Evolutionary conservation across 2,329 filamentous ascomycete species (phyloP).

Genomic region (Lecanicillium sp.): DNA sequence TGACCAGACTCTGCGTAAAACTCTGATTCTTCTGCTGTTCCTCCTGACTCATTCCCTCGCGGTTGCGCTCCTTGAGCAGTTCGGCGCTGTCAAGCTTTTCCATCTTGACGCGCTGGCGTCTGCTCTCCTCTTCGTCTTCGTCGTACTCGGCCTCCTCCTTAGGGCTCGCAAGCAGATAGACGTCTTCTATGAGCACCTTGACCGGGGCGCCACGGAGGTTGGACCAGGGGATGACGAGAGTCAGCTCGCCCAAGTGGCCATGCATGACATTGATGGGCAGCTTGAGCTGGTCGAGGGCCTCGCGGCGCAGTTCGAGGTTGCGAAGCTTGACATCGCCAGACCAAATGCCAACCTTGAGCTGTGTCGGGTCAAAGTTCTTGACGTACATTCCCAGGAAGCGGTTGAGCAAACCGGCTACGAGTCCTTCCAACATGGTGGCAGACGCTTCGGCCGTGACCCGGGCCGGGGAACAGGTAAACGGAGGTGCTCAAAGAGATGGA

Average conservation of each 20-base stretch:
- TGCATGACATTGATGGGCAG: slow-evolving; percentile 95
- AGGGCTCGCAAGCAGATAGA: slow-evolving; percentile 88
- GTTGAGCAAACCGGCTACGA: slow-evolving; percentile 95
- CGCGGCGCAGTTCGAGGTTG: slow-evolving; percentile 83
- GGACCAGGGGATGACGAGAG: slow-evolving; percentile 92
- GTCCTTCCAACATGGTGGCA: slow-evolving; percentile 84
- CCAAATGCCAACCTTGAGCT: slow-evolving; percentile 98
- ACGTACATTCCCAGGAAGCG: slow-evolving; percentile 99
- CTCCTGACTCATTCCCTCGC: slow-evolving; percentile 88
- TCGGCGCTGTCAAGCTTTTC: slow-evolving; percentile 97
- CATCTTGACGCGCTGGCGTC: slow-evolving; percentile 91
- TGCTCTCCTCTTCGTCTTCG: slow-evolving; percentile 80
- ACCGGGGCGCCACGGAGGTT: slow-evolving; percentile 92
- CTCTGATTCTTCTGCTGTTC: slow-evolving; percentile 97
- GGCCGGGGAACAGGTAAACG: slow-evolving; percentile 43
- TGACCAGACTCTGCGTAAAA: slow-evolving; percentile 90
- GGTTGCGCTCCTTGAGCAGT: slow-evolving; percentile 81
- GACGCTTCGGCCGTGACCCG: slow-evolving; percentile 58
- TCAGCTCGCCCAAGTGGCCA: slow-evolving; percentile 87
- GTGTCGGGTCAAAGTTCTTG: slow-evolving; percentile 96
- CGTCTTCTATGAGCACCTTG: slow-evolving; percentile 92
- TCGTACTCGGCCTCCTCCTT: slow-evolving; percentile 94
- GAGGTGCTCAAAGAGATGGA: not conserved
- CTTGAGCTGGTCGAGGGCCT: slow-evolving; percentile 94
- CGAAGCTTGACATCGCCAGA: slow-evolving; percentile 94